Conservation (phyloP, 768 basidiomycete species). For the Tremella yokohamensis region DNA sequence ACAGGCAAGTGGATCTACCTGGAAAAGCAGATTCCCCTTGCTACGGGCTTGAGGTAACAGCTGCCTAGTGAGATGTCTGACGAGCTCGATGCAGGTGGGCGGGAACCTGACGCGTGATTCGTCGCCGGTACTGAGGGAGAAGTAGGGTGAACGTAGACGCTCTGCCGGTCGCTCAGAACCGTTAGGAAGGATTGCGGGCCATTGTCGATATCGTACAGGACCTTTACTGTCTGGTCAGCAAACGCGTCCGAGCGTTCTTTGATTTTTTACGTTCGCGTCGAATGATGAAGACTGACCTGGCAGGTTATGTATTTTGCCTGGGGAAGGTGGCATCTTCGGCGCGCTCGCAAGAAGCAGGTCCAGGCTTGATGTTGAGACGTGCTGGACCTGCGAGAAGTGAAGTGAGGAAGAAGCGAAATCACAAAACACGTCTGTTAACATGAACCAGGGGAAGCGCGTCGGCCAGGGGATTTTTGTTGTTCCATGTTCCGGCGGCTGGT, state of each 20-base stretch:
- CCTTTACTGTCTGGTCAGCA: slow-evolving; percentile 33
- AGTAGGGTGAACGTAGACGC: slow-evolving; percentile 39
- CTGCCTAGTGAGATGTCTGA: slow-evolving; percentile 18
- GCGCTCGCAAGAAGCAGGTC: not conserved
- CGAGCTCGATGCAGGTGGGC: not conserved
- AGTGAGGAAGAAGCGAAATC: too few species aligned
- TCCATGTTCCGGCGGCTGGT: too few species aligned
- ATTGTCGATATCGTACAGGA: slow-evolving; percentile 37
- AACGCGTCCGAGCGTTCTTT: not conserved
- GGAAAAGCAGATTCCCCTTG: slow-evolving; percentile 42
- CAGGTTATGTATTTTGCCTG: slow-evolving; percentile 40
- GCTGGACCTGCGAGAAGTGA: too few species aligned
- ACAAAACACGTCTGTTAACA: too few species aligned
- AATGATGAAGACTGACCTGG: slow-evolving; percentile 25
- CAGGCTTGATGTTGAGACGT: too few species aligned
- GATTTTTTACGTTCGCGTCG: slow-evolving; percentile 4
- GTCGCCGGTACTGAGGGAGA: not conserved
- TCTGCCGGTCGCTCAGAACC: slow-evolving; percentile 30
- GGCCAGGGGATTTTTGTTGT: too few species aligned
- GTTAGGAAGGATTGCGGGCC: slow-evolving; percentile 39
- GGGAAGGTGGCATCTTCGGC: slow-evolving; percentile 34
- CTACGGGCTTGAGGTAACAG: slow-evolving; percentile 34
- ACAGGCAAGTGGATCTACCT: slow-evolving; percentile 21
- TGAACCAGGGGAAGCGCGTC: too few species aligned
- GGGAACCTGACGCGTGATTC: not conserved